These are phyloP conservation scores for Pouteria glomerata DNA, from an alignment of 148 eudicot genomes.

Conservation along the genomic window DNA sequence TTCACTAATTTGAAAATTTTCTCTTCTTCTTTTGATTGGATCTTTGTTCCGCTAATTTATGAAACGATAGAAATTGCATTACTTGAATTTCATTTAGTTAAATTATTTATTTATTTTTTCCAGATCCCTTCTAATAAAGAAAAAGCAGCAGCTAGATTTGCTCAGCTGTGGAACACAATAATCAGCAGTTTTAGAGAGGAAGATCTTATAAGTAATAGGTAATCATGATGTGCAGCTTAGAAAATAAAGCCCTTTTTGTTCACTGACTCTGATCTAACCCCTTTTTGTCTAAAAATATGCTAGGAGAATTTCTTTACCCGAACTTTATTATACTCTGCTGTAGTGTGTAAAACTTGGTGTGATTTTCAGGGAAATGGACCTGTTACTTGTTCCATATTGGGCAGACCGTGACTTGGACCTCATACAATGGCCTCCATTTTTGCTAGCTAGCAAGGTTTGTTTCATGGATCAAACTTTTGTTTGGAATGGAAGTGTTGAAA, in stretches of 20 bases:
- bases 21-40: constrained; percentile 4
- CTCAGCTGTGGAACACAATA: constrained; percentile 97
- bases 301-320: background rate
- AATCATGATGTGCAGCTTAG: background rate
- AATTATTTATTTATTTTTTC: constrained; percentile 9
- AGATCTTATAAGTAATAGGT: constrained; percentile 62
- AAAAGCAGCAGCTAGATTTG: constrained; percentile 93
- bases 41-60: background rate
- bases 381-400: constrained; percentile 98
- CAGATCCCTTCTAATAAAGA: constrained; percentile 70
- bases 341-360: constrained; percentile 5
- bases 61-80: background rate
- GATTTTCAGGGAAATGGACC: constrained; percentile 81
- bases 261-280: constrained; percentile 50
- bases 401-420: constrained; percentile 88
- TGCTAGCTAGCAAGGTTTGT: constrained; percentile 68
- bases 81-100: background rate
- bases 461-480: background rate
- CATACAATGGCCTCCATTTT: constrained; percentile 98
- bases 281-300: background rate
- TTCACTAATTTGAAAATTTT: background rate
- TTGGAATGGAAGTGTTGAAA: background rate
- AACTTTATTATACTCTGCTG: background rate
- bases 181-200: constrained; percentile 93
- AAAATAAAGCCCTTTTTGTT: background rate